Evolutionary conservation across 106 monocot species (phyloP).

Genomic region (Allium cepa): DNA sequence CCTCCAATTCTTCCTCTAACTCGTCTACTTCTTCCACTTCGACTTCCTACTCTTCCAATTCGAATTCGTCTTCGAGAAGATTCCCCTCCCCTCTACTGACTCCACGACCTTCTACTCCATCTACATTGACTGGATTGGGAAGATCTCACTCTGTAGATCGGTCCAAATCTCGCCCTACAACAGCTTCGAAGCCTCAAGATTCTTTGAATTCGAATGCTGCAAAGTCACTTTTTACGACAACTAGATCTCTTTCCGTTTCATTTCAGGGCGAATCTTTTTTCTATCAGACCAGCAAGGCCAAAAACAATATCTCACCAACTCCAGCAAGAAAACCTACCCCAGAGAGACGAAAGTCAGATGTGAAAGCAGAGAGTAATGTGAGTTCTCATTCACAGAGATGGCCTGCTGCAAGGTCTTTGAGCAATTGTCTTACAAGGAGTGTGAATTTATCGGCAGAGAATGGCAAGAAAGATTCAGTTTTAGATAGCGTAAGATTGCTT

Average conservation of each 20-base stretch:
- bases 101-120: constrained; percentile 23
- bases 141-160: constrained; percentile 86
- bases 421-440: constrained; percentile 33
- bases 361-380: constrained; percentile 37
- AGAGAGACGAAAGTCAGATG: constrained; percentile 1
- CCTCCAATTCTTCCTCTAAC: constrained; percentile 16
- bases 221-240: constrained; percentile 21
- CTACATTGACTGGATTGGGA: constrained; percentile 20
- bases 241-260: constrained; percentile 65
- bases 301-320: neutral
- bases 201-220: constrained; percentile 9
- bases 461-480: constrained; percentile 20
- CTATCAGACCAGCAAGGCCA: constrained; percentile 65
- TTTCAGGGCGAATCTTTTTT: constrained; percentile 93
- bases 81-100: constrained; percentile 42
- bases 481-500: constrained; percentile 41
- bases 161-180: constrained; percentile 24
- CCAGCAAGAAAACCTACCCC: constrained; percentile 13
- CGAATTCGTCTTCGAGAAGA: constrained; percentile 32
- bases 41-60: constrained; percentile 17
- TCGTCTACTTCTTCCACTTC: constrained; percentile 25
- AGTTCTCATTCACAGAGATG: constrained; percentile 48
- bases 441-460: neutral
- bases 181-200: constrained; percentile 3
- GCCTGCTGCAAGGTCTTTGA: constrained; percentile 29